A percentile compares a stretch with the other conserved stretches of the same genome.
Conservation (phyloP, 805 yeast genomes). For the Metschnikowia gelsemii region DNA sequence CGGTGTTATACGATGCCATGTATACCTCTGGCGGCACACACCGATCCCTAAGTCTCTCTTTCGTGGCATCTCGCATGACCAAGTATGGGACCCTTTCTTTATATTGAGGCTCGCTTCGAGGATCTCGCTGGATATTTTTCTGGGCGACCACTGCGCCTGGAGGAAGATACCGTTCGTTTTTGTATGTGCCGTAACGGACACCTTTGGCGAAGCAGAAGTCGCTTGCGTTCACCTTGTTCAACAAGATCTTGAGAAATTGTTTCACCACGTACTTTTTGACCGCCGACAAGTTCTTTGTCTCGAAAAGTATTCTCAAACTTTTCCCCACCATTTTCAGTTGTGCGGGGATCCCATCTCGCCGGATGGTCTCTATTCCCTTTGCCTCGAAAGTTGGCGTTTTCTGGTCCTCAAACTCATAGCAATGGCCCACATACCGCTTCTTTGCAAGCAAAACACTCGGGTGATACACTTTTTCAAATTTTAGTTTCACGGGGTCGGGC, state of each 20-base stretch:
- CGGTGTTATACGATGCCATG: slow-evolving; percentile 36
- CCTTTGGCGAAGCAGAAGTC: slow-evolving; percentile 93
- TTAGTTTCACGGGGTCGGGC: slow-evolving; percentile 79
- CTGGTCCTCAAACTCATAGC: slow-evolving; percentile 62
- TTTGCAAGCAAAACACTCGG: slow-evolving; percentile 82
- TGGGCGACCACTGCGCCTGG: slow-evolving; percentile 89
- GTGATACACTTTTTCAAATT: slow-evolving; percentile 90
- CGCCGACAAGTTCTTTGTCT: slow-evolving; percentile 63
- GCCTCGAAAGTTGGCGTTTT: slow-evolving; percentile 77
- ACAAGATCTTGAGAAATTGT: slow-evolving; percentile 66
- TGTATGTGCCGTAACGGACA: slow-evolving; percentile 81
- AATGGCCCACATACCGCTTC: slow-evolving; percentile 87
- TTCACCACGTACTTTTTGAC: slow-evolving; percentile 64
- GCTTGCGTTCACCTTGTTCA: slow-evolving; percentile 63
- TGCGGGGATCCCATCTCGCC: slow-evolving; percentile 94
- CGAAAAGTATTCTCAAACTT: slow-evolving; percentile 65
- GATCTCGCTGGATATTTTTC: slow-evolving; percentile 60
- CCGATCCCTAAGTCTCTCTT: slow-evolving; percentile 68
- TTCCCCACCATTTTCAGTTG: slow-evolving; percentile 80
- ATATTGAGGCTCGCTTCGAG: slow-evolving; percentile 79
- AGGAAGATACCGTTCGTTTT: slow-evolving; percentile 69
- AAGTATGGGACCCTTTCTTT: slow-evolving; percentile 86
- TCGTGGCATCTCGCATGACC: slow-evolving; percentile 57
- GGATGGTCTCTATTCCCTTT: slow-evolving; percentile 91
- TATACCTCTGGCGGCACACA: slow-evolving; percentile 78